Evolutionary conservation across 164 flowering plant species (phyloP), one percentile per base, ranked within the genome.

Genomic region (Sedum album): DNA sequence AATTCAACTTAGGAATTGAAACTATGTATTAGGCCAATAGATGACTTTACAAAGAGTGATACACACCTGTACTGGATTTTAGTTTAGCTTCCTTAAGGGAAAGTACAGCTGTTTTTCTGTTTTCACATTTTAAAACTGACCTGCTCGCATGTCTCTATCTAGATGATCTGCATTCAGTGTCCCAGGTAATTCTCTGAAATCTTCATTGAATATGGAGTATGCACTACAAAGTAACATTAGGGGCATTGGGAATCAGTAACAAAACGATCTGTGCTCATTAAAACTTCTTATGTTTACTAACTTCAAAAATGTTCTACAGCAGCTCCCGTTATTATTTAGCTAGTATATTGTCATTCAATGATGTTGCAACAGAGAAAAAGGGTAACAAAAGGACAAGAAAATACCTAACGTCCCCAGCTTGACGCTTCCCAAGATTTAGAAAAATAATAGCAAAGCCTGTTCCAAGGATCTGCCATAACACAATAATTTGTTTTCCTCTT

Each of bases 151-250:
- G 79, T 93, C 97, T 81, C 93, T 80, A 71, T 93, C 98, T 28
- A 93, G 75, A 13, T 94, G 91, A 67, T 93, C 98, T 41, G 96
- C 98, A 73, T 91, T 93, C 0, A 89, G 81, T 13, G 98, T 93
- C 21, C 98, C 98, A 6, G 98, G 98, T 72, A 93, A 90, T 81
- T 93, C 98, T 75, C 93, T 83, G 69, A 93, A 93, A 55, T 75
- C 93, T 68, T 93, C 97, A 60, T 93, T 93, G 84, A 93, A 93
- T 77, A 93, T 82, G 1, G 97, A 93, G 80, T 91, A 91, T 73
- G 98, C 98, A 78, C 98, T 93, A 96, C 78, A 74, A 26, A 60
- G 6, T 6, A 65, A 53, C 26, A 72, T 15, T 23, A 53, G 28
- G 53, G 35, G 60, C 31, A 70, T 25, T 39, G 25, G 35, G 46